Evolutionary conservation across 306 rosid species (phyloP), one percentile per base, ranked within the genome.

Genomic region (Vicia faba): DNA sequence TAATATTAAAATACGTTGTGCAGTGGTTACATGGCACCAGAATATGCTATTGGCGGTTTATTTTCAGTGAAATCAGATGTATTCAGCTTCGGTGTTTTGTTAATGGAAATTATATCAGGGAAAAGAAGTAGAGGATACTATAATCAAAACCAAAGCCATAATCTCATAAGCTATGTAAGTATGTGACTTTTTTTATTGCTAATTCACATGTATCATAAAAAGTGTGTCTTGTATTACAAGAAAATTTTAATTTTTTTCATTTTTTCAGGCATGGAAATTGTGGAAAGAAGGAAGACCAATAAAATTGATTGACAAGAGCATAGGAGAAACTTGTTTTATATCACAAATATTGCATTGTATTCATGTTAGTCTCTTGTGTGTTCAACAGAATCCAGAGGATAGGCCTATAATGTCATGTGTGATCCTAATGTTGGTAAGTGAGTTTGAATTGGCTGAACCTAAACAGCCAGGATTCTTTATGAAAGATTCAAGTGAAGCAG

Each of bases 21-120:
- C 20, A 77, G 85, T 35, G 89, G 93, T 49, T 87, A 87, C 12
- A 87, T 87, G 93, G 89, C n/a, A n/a, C n/a, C n/a, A n/a, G n/a
- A n/a, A n/a, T n/a, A n/a, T n/a, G n/a, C n/a, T n/a, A n/a, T n/a
- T n/a, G n/a, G n/a, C n/a, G n/a, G n/a, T n/a, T n/a, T n/a, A n/a
- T n/a, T n/a, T n/a, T n/a, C n/a, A n/a, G 53, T 80, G 1, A 87
- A 80, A 57, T 76, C 79, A 0, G 81, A 80, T 72, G 84, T 76
- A 7, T 80, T 80, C 7, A 76, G 84, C 55, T 80, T 83, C 16
- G 88, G 95, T 1, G 72, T 87, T 19, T 61, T 83, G 19, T 8
- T 85, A 64, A 18, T 87, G 14, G 90, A 87, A 72, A 83, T 87
- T 1, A 46, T 88, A 60, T 77, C 83, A 1, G 84, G 88, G 6